These are phyloP conservation scores for Carex sylvatica DNA, from an alignment of 202 grass and related monocot genomes.

Conservation along the genomic window DNA sequence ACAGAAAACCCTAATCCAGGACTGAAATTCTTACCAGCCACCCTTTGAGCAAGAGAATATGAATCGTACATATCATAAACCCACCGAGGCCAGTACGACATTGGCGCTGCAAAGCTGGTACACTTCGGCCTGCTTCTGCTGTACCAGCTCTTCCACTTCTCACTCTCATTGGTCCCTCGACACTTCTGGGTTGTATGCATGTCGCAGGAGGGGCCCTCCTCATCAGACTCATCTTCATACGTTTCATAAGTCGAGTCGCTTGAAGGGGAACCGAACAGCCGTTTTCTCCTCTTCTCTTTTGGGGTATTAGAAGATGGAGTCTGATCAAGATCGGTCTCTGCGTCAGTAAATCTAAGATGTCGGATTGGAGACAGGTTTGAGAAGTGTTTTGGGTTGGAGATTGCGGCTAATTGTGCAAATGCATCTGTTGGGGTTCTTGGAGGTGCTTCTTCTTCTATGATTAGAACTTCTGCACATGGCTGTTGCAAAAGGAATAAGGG, in stretches of 20 bases:
- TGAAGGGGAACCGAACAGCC: conserved; percentile 44
- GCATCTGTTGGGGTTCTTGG: conserved; percentile 72
- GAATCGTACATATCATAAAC: conserved; percentile 91
- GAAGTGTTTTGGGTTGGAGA: conserved; percentile 34
- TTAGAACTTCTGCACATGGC: conserved; percentile 87
- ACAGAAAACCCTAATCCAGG: background rate
- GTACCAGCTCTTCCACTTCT: conserved; percentile 35
- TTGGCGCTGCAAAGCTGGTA: conserved; percentile 34
- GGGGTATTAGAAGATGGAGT: conserved; percentile 37
- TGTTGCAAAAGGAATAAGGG: conserved; percentile 34
- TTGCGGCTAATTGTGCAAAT: conserved; percentile 67
- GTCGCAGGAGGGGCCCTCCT: conserved; percentile 4
- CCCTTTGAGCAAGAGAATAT: conserved; percentile 70
- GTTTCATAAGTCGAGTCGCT: conserved; percentile 37
- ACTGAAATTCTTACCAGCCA: conserved; percentile 57
- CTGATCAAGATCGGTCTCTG: conserved; percentile 38
- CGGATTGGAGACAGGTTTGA: conserved; percentile 39
- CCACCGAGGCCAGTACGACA: conserved; percentile 93
- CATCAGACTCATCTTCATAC: conserved; percentile 27
- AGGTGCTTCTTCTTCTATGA: conserved; percentile 86
- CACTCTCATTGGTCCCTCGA: conserved; percentile 22
- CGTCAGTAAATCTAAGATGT: conserved; percentile 37
- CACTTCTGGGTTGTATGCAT: conserved; percentile 1
- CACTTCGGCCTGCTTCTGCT: conserved; percentile 26
- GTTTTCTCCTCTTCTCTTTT: conserved; percentile 39